Evolutionary conservation across 2,329 filamentous ascomycete genomes (phyloP), one percentile per base, ranked within the genome.

Genomic region (Pseudogymnoascus sp.): DNA sequence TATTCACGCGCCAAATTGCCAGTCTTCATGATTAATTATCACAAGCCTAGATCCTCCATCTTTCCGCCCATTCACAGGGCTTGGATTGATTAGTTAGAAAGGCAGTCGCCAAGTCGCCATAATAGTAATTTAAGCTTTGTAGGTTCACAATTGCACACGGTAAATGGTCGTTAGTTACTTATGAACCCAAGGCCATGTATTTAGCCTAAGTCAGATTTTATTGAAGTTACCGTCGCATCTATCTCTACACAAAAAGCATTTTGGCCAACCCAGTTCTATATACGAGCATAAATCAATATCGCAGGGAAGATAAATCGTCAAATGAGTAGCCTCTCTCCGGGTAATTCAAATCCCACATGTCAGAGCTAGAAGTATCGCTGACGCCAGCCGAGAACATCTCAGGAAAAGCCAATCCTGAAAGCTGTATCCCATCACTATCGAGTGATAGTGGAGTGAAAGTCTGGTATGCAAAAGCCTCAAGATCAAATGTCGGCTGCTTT

Each of bases 331-430:
- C 50, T 33, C 28, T 56, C 11, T 56, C 50, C n/a, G 50, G 25
- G 28, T 12, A 56, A 56, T 56, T 56, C 50, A 56, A 56, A 33
- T 33, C 50, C 50, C 50, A 56, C 50, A 56, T 56, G 50, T 56
- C 50, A 5, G 50, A 56, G 50, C 50, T 56, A n/a, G 50, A 56
- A 56, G 50, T 16, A 12, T 56, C 25, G n/a, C 50, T 56, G n/a
- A 56, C 50, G n/a, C 25, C 50, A 56, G 50, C 50, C 50, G 50
- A 56, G 14, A 56, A 56, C 25, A 56, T 56, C 4, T 56, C 50
- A 10, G 50, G 50, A 33, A 56, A 56, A 12, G n/a, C 50, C n/a
- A 56, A 12, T 8, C 50, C 50, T 1, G 50, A 56, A 25, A 56
- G 50, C 25, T 56, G 50, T 56, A 56, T 56, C 7, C n/a, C 50